Conservation (phyloP, 176 grass and related monocot genomes). For the Eragrostis nindensis region DNA sequence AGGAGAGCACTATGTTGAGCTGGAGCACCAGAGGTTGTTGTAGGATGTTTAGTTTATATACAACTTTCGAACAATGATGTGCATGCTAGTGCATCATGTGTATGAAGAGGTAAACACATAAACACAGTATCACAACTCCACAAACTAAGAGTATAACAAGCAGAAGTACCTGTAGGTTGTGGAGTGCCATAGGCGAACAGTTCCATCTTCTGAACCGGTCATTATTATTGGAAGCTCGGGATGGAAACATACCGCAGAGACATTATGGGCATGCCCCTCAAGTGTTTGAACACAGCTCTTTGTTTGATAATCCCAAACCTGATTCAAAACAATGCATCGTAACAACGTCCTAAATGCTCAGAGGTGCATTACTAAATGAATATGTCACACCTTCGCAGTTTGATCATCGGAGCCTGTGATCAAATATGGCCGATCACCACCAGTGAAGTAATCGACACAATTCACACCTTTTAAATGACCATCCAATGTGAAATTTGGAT, state of each 20-base stretch:
- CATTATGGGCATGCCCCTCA: slow-evolving; percentile 76
- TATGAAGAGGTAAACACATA: slow-evolving; percentile 4
- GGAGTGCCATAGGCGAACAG: slow-evolving; percentile 69
- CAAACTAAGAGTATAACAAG: slow-evolving; percentile 10
- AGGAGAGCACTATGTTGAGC: not conserved
- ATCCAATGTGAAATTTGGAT: slow-evolving; percentile 77
- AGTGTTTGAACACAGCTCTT: slow-evolving; percentile 82
- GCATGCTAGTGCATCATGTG: not conserved
- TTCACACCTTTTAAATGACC: slow-evolving; percentile 76
- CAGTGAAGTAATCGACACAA: slow-evolving; percentile 83
- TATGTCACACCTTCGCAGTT: slow-evolving; percentile 59
- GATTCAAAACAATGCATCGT: slow-evolving; percentile 38
- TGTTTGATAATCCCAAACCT: slow-evolving; percentile 86
- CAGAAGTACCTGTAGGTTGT: slow-evolving; percentile 66
- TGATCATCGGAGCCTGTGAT: slow-evolving; percentile 87
- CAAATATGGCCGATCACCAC: slow-evolving; percentile 84
- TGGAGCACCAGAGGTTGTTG: not conserved
- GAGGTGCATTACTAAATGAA: not conserved
- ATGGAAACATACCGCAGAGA: slow-evolving; percentile 92
- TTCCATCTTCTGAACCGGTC: slow-evolving; percentile 79
- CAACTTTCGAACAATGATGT: slow-evolving; percentile 1
- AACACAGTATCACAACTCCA: not conserved
- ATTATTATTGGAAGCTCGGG: slow-evolving; percentile 86
- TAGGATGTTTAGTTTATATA: not conserved
- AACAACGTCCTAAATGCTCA: slow-evolving; percentile 7